Evolutionary conservation across 805 yeast species (phyloP).

Genomic region (Teunomyces barrocoloradensis): DNA sequence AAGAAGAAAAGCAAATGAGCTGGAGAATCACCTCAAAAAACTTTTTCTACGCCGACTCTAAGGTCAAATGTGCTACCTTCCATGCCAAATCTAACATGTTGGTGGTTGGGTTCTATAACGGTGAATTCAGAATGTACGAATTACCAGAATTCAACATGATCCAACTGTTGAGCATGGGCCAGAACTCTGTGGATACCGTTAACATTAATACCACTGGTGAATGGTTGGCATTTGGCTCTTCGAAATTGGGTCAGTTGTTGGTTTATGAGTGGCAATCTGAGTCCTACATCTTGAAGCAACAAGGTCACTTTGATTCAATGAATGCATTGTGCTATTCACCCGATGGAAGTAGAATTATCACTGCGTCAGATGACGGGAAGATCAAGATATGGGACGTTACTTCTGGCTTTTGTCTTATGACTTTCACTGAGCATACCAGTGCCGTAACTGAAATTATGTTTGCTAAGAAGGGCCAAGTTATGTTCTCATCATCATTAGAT

Average conservation of each 20-base stretch:
- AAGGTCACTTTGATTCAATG: slow-evolving; percentile 92
- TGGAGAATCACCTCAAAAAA: slow-evolving; percentile 86
- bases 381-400: slow-evolving; percentile 93
- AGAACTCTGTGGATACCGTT: slow-evolving; percentile 81
- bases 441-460: slow-evolving; percentile 86
- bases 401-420: slow-evolving; percentile 89
- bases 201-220: slow-evolving; percentile 82
- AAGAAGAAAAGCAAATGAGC: slow-evolving; percentile 42
- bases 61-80: slow-evolving; percentile 79
- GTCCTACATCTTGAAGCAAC: slow-evolving; percentile 91
- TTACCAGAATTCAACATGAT: slow-evolving; percentile 74
- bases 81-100: slow-evolving; percentile 68
- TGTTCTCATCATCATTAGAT: slow-evolving; percentile 88
- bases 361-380: slow-evolving; percentile 96
- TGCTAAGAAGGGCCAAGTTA: slow-evolving; percentile 85
- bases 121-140: slow-evolving; percentile 90
- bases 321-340: slow-evolving; percentile 86
- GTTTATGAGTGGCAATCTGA: slow-evolving; percentile 99
- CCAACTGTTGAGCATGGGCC: slow-evolving; percentile 91
- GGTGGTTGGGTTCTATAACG: slow-evolving; percentile 86
- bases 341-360: slow-evolving; percentile 87
- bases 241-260: slow-evolving; percentile 84
- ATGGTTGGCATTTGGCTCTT: slow-evolving; percentile 95
- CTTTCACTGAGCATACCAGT: slow-evolving; percentile 87
- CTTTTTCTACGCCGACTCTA: slow-evolving; percentile 68